A percentile compares a stretch with the other conserved stretches of the same genome.
Conservation (phyloP, 2,329 filamentous ascomycete genomes). For the Tolypocladium ovalisporum region DNA sequence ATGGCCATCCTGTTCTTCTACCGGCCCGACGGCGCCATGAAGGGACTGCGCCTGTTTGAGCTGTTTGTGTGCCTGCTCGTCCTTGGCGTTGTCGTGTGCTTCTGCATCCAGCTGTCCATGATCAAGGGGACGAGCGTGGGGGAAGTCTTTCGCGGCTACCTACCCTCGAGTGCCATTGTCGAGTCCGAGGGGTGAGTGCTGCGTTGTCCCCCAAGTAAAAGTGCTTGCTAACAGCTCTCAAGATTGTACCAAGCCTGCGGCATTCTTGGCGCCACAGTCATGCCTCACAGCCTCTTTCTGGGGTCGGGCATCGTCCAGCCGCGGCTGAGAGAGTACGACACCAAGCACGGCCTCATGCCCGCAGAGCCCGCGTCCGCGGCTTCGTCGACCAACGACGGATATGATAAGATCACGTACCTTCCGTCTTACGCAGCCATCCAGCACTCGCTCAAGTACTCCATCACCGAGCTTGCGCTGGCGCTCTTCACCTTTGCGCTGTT, state of each 20-base stretch:
- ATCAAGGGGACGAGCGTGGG: slow-evolving; percentile 44
- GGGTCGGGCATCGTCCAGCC: slow-evolving; percentile 60
- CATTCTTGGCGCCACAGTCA: slow-evolving; percentile 66
- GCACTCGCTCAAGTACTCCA: slow-evolving; percentile 62
- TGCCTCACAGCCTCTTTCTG: slow-evolving; percentile 59
- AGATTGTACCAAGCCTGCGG: slow-evolving; percentile 59
- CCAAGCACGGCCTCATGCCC: slow-evolving; percentile 41
- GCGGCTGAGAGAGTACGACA: slow-evolving; percentile 53
- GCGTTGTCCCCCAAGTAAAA: not conserved
- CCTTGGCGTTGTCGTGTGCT: slow-evolving; percentile 58
- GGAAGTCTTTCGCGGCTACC: slow-evolving; percentile 53
- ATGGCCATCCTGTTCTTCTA: slow-evolving; percentile 60
- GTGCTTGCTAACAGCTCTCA: not conserved
- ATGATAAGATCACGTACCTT: slow-evolving; percentile 49
- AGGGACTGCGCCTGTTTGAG: slow-evolving; percentile 51
- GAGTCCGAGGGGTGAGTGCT: slow-evolving; percentile 38
- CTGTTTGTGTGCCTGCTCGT: slow-evolving; percentile 52
- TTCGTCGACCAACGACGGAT: slow-evolving; percentile 9
- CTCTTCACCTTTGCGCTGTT: slow-evolving; percentile 79
- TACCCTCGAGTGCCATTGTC: slow-evolving; percentile 49
- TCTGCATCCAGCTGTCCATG: slow-evolving; percentile 57
- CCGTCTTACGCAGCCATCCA: slow-evolving; percentile 65
- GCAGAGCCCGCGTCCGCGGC: slow-evolving; percentile 14
- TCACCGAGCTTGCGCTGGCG: slow-evolving; percentile 57
- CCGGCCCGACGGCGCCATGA: slow-evolving; percentile 46